These are phyloP conservation scores for Alternaria arborescens DNA, from an alignment of 2,329 filamentous ascomycete species.

Conservation along the genomic window DNA sequence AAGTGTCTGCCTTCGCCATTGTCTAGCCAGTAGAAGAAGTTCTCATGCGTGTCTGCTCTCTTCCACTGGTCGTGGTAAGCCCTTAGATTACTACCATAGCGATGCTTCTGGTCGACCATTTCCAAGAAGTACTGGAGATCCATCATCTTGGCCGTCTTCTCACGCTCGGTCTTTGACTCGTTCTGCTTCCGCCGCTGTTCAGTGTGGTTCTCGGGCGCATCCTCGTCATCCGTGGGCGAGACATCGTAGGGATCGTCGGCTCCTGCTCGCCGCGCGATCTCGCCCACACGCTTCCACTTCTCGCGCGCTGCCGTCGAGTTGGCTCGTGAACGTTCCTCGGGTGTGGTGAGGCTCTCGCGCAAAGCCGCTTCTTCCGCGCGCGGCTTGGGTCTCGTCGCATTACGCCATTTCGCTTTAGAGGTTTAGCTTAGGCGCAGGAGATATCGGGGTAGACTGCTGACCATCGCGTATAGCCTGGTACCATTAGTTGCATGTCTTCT, in stretches of 20 bases:
- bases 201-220: conserved; percentile 44
- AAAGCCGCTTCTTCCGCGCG: conserved; percentile 44
- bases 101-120: conserved; percentile 86
- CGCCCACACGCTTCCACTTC: conserved; percentile 79
- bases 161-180: conserved; percentile 65
- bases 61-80: conserved; percentile 89
- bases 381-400: conserved; percentile 58
- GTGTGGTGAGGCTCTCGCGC: conserved; percentile 25
- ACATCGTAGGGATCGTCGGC: conserved; percentile 67
- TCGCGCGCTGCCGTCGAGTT: conserved; percentile 61
- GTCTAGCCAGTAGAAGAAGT: conserved; percentile 95
- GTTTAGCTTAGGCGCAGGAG: conserved; percentile 38
- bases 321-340: conserved; percentile 38
- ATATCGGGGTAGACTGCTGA: conserved; percentile 33
- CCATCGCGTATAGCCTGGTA: conserved; percentile 61
- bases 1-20: conserved; percentile 76
- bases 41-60: conserved; percentile 76
- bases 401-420: conserved; percentile 61
- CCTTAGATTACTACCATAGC: conserved; percentile 83
- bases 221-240: conserved; percentile 56
- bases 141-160: conserved; percentile 78
- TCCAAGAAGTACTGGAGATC: conserved; percentile 85
- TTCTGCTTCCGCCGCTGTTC: conserved; percentile 50
- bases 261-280: conserved; percentile 75
- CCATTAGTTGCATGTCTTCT: conserved; percentile 9